A percentile compares a stretch with the other conserved stretches of the same genome.
These are phyloP conservation scores for Gardenia jasminoides DNA, from an alignment of 257 asterid species.

Conservation along the genomic window DNA sequence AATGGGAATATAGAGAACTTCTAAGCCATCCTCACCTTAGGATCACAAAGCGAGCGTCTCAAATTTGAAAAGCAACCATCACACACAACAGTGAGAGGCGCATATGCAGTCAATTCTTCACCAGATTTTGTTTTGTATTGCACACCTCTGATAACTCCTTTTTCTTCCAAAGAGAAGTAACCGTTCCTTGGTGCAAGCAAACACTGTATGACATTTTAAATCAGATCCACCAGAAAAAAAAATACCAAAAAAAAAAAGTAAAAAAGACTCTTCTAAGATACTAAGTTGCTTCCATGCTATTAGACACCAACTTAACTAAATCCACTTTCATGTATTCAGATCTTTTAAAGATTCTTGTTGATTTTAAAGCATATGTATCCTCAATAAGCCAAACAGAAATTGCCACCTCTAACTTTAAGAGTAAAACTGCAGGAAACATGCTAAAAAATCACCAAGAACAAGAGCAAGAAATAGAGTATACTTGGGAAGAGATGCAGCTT, in stretches of 20 bases:
- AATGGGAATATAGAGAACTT: background rate
- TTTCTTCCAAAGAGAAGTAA: conserved; percentile 58
- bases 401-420: background rate
- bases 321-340: no score
- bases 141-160: conserved; percentile 55
- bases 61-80: conserved; percentile 78
- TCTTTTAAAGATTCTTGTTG: background rate
- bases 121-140: conserved; percentile 55
- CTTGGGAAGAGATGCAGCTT: conserved; percentile 88
- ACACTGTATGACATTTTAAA: conserved; percentile 41
- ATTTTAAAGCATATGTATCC: background rate
- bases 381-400: background rate
- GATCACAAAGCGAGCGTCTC: conserved; percentile 57
- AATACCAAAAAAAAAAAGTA: background rate
- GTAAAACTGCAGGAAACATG: background rate
- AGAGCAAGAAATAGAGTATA: conserved; percentile 23
- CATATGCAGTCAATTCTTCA: conserved; percentile 50
- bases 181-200: conserved; percentile 64
- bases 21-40: conserved; percentile 44
- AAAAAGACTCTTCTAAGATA: background rate
- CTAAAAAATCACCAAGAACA: conserved; percentile 12
- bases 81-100: conserved; percentile 66
- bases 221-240: background rate
- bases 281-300: background rate
- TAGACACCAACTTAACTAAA: background rate